Evolutionary conservation across 2,329 filamentous ascomycete species (phyloP).

Genomic region (Colletotrichum sp.): DNA sequence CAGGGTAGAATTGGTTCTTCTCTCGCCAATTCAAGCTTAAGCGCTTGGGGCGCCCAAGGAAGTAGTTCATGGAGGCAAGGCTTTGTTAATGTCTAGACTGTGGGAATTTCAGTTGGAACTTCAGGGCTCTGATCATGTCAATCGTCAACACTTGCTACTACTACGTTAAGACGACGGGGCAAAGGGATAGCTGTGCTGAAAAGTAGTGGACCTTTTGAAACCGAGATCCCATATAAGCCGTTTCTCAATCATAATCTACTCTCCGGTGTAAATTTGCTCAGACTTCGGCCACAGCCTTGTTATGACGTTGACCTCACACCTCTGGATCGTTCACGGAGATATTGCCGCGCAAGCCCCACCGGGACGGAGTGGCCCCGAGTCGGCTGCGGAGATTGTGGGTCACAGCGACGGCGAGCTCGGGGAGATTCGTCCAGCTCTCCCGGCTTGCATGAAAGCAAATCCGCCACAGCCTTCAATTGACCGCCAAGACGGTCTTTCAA

Average conservation of each 20-base stretch:
- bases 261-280: rapidly evolving
- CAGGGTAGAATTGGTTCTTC: not conserved
- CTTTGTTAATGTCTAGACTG: not conserved
- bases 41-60: not conserved
- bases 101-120: not conserved
- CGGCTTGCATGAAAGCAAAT: not conserved
- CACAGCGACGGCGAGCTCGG: not conserved
- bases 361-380: not conserved
- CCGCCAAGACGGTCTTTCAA: not conserved
- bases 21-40: not conserved
- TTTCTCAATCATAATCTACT: not conserved
- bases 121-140: not conserved
- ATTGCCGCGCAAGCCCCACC: not conserved
- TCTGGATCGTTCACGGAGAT: not conserved
- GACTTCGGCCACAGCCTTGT: too few species aligned
- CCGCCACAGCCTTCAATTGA: not conserved
- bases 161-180: rapidly evolving
- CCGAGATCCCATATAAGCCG: not conserved
- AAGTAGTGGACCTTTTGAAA: not conserved
- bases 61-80: not conserved
- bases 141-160: not conserved
- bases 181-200: not conserved
- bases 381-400: not conserved
- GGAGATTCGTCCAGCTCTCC: not conserved
- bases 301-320: not conserved